A percentile compares a stretch with the other conserved stretches of the same genome.
These are phyloP conservation scores for Arabidopsis thaliana DNA, from an alignment of 345 rosid genomes.

Conservation along the genomic window TAIR10.1 NC_003075.7:14770501-14771000, in stretches of 20 bases:
- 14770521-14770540: constrained; percentile 25
- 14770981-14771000: background rate
- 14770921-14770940: background rate
- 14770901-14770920: constrained; percentile 75
- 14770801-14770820: constrained; percentile 8
- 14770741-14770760: constrained; percentile 22
- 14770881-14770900: constrained; percentile 85
- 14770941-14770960: background rate
- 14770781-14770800: constrained; percentile 18
- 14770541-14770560: constrained; percentile 38
- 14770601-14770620: constrained; percentile 35
- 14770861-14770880: constrained; percentile 87
- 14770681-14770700: constrained; percentile 37
- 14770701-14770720: constrained; percentile 43
- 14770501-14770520: background rate
- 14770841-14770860: constrained; percentile 81
- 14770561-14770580: constrained; percentile 40
- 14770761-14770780: constrained; percentile 6
- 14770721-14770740: constrained; percentile 30
- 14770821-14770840: constrained; percentile 82
- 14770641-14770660: constrained; percentile 29
- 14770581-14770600: constrained; percentile 20
- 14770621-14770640: constrained; percentile 29
- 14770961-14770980: constrained; percentile 5
- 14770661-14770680: constrained; percentile 35